phyloP scores from a whole-genome alignment of 1,139 yeast genomes.

The Taiozyma sp. region DNA sequence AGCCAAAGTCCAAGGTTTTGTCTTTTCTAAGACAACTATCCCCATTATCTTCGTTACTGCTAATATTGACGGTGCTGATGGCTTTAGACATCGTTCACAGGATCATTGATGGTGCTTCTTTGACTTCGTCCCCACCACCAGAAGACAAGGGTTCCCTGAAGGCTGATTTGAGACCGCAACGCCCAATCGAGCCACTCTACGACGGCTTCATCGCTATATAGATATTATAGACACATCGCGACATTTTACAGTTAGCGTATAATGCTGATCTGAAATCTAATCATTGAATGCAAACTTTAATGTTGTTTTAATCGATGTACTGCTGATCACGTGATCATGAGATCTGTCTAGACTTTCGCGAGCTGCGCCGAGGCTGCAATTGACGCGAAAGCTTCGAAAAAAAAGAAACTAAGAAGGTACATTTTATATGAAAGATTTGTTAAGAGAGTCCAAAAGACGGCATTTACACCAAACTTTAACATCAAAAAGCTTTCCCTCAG shows the following conservation, averaged over 20 bases:
- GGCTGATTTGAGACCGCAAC: neutral
- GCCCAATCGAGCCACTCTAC: neutral
- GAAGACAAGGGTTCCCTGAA: neutral
- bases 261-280: neutral
- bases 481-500: no score
- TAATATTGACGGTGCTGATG: slow-evolving; percentile 1
- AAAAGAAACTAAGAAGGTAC: neutral
- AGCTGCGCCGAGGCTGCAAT: neutral
- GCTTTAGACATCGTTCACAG: neutral
- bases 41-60: neutral
- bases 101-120: neutral
- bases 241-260: neutral
- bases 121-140: neutral
- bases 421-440: neutral
- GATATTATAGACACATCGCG: neutral
- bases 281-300: neutral
- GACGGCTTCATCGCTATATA: neutral
- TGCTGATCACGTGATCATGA: neutral
- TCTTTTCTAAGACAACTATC: neutral
- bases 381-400: neutral
- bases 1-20: neutral
- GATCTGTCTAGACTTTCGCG: neutral
- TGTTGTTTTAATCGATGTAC: neutral
- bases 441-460: no score
- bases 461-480: no score